phyloP scores from a whole-genome alignment of 257 asterid genomes.

The Ajuga chamaepitys region DNA sequence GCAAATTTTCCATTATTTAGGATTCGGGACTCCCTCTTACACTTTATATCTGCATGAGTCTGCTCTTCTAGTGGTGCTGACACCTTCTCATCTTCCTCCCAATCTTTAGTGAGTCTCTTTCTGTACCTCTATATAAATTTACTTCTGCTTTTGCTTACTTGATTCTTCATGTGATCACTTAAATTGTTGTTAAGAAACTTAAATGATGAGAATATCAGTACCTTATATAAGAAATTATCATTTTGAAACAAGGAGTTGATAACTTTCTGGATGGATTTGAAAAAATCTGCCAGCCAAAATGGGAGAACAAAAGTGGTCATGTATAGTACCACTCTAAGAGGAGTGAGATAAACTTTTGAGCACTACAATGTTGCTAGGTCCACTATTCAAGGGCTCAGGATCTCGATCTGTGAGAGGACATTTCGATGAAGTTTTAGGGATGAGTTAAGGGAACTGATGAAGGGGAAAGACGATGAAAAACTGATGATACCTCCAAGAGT shows the following conservation, averaged over 20 bases:
- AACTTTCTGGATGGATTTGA: constrained; percentile 34
- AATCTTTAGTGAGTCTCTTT: no score
- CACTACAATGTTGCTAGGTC: constrained; percentile 71
- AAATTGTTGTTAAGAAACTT: no score
- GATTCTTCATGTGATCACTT: no score
- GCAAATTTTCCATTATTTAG: no score
- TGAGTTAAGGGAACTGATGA: constrained; percentile 50
- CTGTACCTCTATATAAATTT: no score
- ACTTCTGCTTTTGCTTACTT: no score
- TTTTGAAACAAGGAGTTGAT: background rate
- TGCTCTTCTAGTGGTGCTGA: no score
- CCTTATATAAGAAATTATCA: background rate
- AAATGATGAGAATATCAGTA: constrained; percentile 21
- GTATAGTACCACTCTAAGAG: constrained; percentile 65
- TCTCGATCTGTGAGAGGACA: constrained; percentile 58
- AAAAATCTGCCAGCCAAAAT: constrained; percentile 58
- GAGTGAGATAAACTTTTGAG: constrained; percentile 81
- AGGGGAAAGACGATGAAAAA: constrained; percentile 23
- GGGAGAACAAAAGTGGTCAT: constrained; percentile 57
- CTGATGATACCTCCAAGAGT: constrained; percentile 60
- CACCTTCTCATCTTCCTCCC: no score
- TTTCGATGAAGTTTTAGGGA: constrained; percentile 74
- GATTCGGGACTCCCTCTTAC: no score
- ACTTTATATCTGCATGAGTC: no score
- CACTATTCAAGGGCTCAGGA: constrained; percentile 48